phyloP scores from a whole-genome alignment of 2,329 filamentous ascomycete genomes.

The Colletotrichum destructivum region DNA sequence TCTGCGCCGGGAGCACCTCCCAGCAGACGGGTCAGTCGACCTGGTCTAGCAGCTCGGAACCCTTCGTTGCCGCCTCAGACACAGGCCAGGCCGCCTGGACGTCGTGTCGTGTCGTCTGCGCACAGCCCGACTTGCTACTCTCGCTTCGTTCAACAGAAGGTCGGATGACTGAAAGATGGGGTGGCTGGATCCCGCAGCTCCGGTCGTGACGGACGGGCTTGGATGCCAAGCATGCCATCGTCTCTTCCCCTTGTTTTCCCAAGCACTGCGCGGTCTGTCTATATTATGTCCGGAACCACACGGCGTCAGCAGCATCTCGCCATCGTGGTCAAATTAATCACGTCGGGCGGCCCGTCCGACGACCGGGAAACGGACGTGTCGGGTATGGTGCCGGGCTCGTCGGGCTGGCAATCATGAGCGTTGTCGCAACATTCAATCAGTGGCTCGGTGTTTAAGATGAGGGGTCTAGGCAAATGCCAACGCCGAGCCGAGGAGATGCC shows the following conservation, averaged over 20 bases:
- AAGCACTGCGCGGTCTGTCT: background rate
- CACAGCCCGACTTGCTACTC: conserved; percentile 12
- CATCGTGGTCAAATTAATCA: conserved; percentile 5
- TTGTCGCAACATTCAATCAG: background rate
- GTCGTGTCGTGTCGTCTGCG: conserved; percentile 8
- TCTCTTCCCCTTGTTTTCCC: background rate
- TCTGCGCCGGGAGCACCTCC: conserved; percentile 23
- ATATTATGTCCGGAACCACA: too few relatives aligned
- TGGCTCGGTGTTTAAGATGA: conserved; percentile 13
- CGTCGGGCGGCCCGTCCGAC: conserved; percentile 23
- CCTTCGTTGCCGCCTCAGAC: conserved; percentile 12
- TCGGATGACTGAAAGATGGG: conserved; percentile 37
- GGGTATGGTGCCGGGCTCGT: conserved; percentile 4
- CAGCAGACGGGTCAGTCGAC: background rate
- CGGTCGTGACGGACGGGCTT: background rate
- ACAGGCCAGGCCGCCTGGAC: background rate
- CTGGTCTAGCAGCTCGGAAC: conserved; percentile 20
- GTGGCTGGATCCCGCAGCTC: conserved; percentile 18
- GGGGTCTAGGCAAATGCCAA: background rate
- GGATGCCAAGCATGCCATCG: conserved; percentile 24
- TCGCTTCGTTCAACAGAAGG: conserved; percentile 23
- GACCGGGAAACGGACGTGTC: conserved; percentile 30
- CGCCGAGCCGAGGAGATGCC: conserved; percentile 14
- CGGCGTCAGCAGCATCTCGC: background rate
- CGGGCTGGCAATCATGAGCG: background rate